These are phyloP conservation scores for Stephanodiscus minutulus DNA, from an alignment of 108 stramenopile genomes.

Conservation along the genomic window DNA sequence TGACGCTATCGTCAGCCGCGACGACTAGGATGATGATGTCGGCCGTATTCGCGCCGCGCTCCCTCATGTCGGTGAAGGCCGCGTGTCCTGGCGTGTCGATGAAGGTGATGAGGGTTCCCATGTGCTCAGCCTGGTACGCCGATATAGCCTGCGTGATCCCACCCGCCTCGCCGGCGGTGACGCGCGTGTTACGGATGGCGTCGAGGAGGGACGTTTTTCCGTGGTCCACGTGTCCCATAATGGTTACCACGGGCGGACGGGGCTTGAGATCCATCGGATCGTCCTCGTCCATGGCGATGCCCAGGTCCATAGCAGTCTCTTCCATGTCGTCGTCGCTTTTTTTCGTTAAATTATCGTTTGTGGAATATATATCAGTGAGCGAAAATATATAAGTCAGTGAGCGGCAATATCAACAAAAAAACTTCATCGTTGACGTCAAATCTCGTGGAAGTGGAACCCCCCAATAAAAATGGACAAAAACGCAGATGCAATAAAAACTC, in stretches of 20 bases:
- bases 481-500: conserved; percentile 1
- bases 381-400: not conserved
- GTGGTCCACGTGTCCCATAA: conserved; percentile 99
- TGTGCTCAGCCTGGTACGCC: conserved; percentile 88
- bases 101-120: conserved; percentile 87
- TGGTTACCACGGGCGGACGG: conserved; percentile 95
- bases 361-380: not conserved
- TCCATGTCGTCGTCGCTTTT: conserved; percentile 34
- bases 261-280: conserved; percentile 68
- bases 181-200: conserved; percentile 86
- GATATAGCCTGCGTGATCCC: conserved; percentile 99
- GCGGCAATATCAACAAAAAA: not conserved
- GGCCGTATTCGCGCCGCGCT: conserved; percentile 96
- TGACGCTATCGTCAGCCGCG: conserved; percentile 98
- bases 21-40: conserved; percentile 99
- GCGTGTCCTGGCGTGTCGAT: conserved; percentile 99
- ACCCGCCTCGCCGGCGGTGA: conserved; percentile 95
- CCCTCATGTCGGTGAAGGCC: conserved; percentile 97
- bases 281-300: conserved; percentile 74
- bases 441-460: conserved; percentile 8
- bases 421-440: conserved; percentile 5
- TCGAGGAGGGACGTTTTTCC: conserved; percentile 99
- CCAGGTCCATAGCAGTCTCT: conserved; percentile 71
- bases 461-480: not conserved
- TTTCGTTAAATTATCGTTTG: not conserved